Evolutionary conservation across 768 basidiomycete genomes (phyloP), one percentile per base, ranked within the genome.

Genomic region (Pulveroboletus sp.): DNA sequence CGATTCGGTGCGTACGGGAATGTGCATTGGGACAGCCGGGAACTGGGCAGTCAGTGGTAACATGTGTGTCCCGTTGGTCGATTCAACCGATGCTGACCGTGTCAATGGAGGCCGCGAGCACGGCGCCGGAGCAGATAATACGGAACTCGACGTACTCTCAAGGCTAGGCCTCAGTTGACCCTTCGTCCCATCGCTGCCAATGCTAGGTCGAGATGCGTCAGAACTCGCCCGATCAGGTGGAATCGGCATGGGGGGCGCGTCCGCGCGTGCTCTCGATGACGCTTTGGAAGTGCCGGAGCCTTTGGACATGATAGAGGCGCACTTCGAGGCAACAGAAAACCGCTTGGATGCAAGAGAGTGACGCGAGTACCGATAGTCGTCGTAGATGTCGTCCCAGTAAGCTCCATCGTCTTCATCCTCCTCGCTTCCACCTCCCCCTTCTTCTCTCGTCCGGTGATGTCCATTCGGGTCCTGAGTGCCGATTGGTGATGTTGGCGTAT

Each of bases 381-480:
- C 88, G 54, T 90, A 90, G 44, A 90, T 88, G 56, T 88, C 85
- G 46, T 88, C 86, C 80, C 85, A 87, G 47, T 83, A 70, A 38
- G 54, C 67, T 9, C 66, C 67, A 30, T 69, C 69, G 28, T 65
- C 68, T 14, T 59, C 60, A 6, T 60, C 66, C 31, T 58, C 65
- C 10, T 43, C 58, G 21, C 55, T 45, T 30, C 32, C 63, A 12
- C 42, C 31, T 14, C 27, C 50, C 9, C 10, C 43, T 35, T 59
- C 56, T 43, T 62, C 51, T 31, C 30, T 43, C 1, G 17, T n/a
- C 41, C 32, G 46, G 26, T 8, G n/a, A 43, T 41, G 24, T 11
- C 43, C 52, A 10, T 49, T 44, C 14, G 47, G 18, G 18, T 21
- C 32, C 15, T 49, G 44, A 31, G 44, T 26, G 6, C 49, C 43